phyloP scores from a whole-genome alignment of 768 basidiomycete species.

The Cystofilobasidium capitatum region DNA sequence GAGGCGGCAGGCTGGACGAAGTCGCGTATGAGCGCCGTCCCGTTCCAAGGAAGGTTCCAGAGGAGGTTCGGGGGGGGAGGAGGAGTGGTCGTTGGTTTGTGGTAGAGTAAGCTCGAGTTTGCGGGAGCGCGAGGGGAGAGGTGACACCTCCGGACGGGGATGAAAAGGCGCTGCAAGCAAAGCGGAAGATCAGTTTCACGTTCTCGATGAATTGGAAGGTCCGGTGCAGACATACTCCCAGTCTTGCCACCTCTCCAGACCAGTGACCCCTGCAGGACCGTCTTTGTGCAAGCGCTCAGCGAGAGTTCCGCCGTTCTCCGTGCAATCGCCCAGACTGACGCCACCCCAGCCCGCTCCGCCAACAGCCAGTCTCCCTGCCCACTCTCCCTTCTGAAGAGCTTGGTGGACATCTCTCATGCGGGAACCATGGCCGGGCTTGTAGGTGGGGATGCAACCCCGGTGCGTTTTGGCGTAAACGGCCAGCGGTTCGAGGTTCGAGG shows the following conservation, averaged over 20 bases:
- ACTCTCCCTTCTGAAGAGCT: slow-evolving; percentile 42
- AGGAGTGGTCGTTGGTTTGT: background rate
- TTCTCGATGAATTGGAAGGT: background rate
- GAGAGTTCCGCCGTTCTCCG: slow-evolving; percentile 54
- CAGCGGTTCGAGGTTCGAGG: slow-evolving; percentile 30
- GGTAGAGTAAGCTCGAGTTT: background rate
- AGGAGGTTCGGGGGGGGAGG: background rate
- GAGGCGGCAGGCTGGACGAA: background rate
- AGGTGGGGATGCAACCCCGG: slow-evolving; percentile 66
- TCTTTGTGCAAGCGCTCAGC: slow-evolving; percentile 10
- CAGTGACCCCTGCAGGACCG: background rate
- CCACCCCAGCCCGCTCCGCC: slow-evolving; percentile 79
- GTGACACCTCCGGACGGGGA: background rate
- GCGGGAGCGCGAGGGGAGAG: background rate
- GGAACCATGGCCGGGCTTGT: slow-evolving; percentile 58
- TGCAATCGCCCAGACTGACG: slow-evolving; percentile 77
- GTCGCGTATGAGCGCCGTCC: background rate
- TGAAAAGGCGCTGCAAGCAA: background rate
- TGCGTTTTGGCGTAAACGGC: slow-evolving; percentile 42
- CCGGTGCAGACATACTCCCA: slow-evolving; percentile 17
- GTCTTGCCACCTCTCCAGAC: slow-evolving; percentile 14
- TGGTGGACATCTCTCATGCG: slow-evolving; percentile 55
- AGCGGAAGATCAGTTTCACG: background rate
- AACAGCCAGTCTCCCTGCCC: slow-evolving; percentile 50
- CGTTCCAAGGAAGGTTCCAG: background rate